Conservation (phyloP, 176 grass and related monocot genomes). For the Oryza nivara region DNA sequence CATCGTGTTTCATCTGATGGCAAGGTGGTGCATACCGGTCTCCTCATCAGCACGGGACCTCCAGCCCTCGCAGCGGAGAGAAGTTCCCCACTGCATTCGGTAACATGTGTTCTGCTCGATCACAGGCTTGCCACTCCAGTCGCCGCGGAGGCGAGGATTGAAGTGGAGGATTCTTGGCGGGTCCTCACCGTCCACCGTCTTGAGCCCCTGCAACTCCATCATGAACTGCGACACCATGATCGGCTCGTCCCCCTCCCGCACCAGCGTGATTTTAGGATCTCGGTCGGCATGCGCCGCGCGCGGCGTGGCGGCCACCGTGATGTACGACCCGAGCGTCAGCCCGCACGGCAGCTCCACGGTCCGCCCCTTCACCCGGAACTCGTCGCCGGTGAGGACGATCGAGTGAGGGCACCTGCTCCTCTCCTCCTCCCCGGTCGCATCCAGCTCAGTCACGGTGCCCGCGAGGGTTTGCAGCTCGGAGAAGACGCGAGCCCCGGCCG, state of each 20-base stretch:
- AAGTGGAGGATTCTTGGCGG: slow-evolving; percentile 95
- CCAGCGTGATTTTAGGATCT: slow-evolving; percentile 77
- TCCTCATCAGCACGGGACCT: slow-evolving; percentile 82
- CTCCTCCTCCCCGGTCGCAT: slow-evolving; percentile 18
- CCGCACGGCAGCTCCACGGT: slow-evolving; percentile 86
- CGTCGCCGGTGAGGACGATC: slow-evolving; percentile 55
- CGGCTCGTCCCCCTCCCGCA: slow-evolving; percentile 67
- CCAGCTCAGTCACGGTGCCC: background rate
- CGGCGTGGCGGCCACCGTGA: slow-evolving; percentile 79
- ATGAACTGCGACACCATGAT: slow-evolving; percentile 99
- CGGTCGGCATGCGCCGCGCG: slow-evolving; percentile 64
- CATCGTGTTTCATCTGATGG: background rate
- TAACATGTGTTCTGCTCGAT: slow-evolving; percentile 99
- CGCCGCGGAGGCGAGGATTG: slow-evolving; percentile 86
- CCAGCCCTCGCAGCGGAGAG: slow-evolving; percentile 81
- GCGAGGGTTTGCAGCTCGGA: slow-evolving; percentile 46
- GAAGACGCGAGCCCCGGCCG: slow-evolving; percentile 58
- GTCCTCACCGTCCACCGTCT: slow-evolving; percentile 88
- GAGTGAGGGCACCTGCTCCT: slow-evolving; percentile 82
- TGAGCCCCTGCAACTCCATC: slow-evolving; percentile 94
- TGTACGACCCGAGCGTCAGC: slow-evolving; percentile 84
- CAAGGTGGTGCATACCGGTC: slow-evolving; percentile 52
- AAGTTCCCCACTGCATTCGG: slow-evolving; percentile 92
- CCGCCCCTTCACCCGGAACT: slow-evolving; percentile 61
- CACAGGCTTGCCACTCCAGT: slow-evolving; percentile 91